Evolutionary conservation across 2,329 filamentous ascomycete genomes (phyloP).

Genomic region (Paecilomyces sp.): DNA sequence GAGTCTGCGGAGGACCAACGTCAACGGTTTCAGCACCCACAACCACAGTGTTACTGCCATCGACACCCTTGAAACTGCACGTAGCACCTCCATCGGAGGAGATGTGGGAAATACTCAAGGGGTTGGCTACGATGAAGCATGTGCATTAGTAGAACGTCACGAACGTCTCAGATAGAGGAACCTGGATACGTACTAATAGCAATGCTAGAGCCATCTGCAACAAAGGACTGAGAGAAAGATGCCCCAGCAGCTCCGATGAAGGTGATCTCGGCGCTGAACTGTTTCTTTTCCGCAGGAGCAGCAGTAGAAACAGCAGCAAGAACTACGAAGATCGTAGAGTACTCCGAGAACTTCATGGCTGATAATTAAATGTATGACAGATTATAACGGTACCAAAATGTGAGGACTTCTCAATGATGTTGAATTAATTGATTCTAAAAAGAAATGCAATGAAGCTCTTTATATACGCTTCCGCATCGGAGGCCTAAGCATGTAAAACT

Average conservation of each 20-base stretch:
- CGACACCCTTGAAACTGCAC: conserved; percentile 17
- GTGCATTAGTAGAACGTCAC: background rate
- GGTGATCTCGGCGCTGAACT: background rate
- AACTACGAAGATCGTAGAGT: background rate
- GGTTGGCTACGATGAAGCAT: background rate
- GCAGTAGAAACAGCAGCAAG: background rate
- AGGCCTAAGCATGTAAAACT: background rate
- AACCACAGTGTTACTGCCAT: conserved; percentile 14
- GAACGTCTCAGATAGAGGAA: background rate
- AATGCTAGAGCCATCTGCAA: background rate
- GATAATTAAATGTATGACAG: background rate
- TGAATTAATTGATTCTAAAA: background rate
- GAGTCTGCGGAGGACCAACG: conserved; percentile 23
- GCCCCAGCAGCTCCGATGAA: background rate
- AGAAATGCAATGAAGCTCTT: background rate
- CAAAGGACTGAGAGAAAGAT: background rate
- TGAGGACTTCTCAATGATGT: background rate
- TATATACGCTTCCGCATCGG: background rate
- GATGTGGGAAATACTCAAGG: conserved; percentile 17
- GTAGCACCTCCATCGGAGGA: conserved; percentile 10
- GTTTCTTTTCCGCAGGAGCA: background rate
- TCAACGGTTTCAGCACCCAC: conserved; percentile 13
- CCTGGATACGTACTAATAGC: background rate
- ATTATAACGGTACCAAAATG: background rate
- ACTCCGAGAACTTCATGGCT: background rate